phyloP scores from a whole-genome alignment of 83 land plant species.

The Picea abies region DNA sequence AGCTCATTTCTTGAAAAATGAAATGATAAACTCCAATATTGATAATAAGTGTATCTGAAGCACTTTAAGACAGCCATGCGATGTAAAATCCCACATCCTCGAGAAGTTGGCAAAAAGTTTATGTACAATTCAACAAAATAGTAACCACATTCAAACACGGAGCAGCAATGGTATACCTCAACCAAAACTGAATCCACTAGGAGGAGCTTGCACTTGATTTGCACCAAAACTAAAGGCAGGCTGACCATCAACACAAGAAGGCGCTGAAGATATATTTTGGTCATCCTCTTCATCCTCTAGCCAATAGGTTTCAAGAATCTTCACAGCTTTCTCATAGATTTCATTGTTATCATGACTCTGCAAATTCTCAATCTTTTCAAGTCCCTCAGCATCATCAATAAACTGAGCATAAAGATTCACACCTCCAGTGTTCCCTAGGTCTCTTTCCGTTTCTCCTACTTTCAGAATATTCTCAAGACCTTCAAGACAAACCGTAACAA shows the following conservation, averaged over 20 bases:
- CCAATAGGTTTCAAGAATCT: constrained; percentile 75
- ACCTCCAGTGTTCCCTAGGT: constrained; percentile 34
- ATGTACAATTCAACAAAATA: background rate
- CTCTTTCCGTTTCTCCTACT: constrained; percentile 71
- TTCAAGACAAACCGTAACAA: constrained; percentile 71
- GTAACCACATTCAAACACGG: background rate
- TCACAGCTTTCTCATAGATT: constrained; percentile 77
- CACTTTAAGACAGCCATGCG: no score
- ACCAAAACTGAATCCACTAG: constrained; percentile 64
- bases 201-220: constrained; percentile 34
- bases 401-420: constrained; percentile 44
- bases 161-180: constrained; percentile 15
- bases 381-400: constrained; percentile 74
- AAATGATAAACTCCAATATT: no score
- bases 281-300: constrained; percentile 62
- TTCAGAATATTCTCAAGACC: constrained; percentile 81
- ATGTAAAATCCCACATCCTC: no score
- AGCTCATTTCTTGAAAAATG: no score
- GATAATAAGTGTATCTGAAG: no score
- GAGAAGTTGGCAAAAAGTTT: background rate
- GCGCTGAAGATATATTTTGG: constrained; percentile 1
- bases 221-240: constrained; percentile 42
- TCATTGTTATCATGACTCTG: constrained; percentile 82
- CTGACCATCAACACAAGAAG: constrained; percentile 1
- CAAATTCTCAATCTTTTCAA: constrained; percentile 75